Percentiles rank a stretch among this genome's conserved stretches.
Evolutionary conservation across 495 filamentous ascomycete genomes (phyloP).

Genomic region (Choiromyces venosus): DNA sequence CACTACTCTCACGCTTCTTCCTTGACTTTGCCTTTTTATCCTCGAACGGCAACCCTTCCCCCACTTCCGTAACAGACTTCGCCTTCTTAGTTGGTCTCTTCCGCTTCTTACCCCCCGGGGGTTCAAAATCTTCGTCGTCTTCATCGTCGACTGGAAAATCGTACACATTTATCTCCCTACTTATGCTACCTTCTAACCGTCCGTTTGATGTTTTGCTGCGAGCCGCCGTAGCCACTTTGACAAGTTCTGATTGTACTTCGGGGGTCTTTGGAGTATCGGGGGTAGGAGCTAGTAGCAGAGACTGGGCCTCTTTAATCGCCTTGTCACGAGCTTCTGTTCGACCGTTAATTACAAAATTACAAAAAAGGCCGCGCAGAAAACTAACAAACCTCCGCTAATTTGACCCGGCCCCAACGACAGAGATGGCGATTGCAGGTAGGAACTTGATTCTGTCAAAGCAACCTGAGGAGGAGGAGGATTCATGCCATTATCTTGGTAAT

Average conservation of each 20-base stretch:
- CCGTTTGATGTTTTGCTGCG: slow-evolving; percentile 23
- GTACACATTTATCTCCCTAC: slow-evolving; percentile 18
- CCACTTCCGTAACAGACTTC: slow-evolving; percentile 2
- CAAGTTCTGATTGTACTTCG: not conserved
- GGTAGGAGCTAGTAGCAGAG: slow-evolving; percentile 24
- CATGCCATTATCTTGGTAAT: not conserved
- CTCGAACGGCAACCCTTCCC: slow-evolving; percentile 6
- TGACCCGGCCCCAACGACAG: not conserved
- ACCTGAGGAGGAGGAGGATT: not conserved
- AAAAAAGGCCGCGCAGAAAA: not conserved
- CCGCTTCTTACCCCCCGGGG: slow-evolving; percentile 23
- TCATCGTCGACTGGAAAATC: slow-evolving; percentile 15
- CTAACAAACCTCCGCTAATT: slow-evolving; percentile 6
- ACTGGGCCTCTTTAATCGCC: slow-evolving; percentile 32
- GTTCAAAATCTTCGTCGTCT: slow-evolving; percentile 7
- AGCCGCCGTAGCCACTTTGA: slow-evolving; percentile 3
- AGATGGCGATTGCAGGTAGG: not conserved
- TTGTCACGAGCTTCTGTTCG: slow-evolving; percentile 20
- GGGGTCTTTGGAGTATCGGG: slow-evolving; percentile 6
- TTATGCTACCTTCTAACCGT: slow-evolving; percentile 7
- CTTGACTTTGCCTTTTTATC: not conserved
- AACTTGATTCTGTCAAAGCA: not conserved
- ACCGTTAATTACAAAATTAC: not conserved
- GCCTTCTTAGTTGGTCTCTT: slow-evolving; percentile 14
- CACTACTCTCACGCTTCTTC: slow-evolving; percentile 15